Base-by-base conservation (phyloP, 768 basidiomycete genomes). In the Auricularia sp. region DNA sequence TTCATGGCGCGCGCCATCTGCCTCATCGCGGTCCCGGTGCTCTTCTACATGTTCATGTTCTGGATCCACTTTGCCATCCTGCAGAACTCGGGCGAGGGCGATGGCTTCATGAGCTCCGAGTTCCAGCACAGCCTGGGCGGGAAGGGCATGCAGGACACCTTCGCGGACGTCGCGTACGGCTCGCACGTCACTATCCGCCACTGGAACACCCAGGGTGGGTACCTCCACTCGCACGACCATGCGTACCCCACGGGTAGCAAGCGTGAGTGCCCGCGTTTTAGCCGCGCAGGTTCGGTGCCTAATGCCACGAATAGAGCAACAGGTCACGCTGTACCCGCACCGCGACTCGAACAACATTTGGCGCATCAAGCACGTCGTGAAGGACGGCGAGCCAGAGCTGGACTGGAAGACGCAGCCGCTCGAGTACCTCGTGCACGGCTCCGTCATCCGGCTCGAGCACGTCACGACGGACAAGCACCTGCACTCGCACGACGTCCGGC, bases 91-190 rank as follows among this genome's bases (percentile, higher is more conserved):
- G 97, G 97, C 36, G 96, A 98, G 62, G 97, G 97, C 0, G 97
- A 98, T 73, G 94, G 95, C 0, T 99, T 99, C 76, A 99, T 99
- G 97, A 96, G 91, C 77, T 91, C 93, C 2, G 95, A 94, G 73
- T 99, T 99, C 78, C 95, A 98, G 76, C 96, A 98, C 72, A 98
- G 95, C 0, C 80, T 99, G 12, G 81, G 87, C 16, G 93, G 94
- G 5, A 87, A 86, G 54, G 84, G 88, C 6, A 98, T 98, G 97
- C 80, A 82, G 11, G 94, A 99, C 73, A 98, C 96, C 0, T 94
- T 64, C 6, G 23, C 68, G 88, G 97, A 99, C 72, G 82, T 98
- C 60, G 89, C 86, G 16, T 64, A 95, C 67, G 96, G 94, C 34
- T 97, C 94, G 0, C 77, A 80, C 53, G 78, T 99, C 44, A 80